phyloP scores from a whole-genome alignment of 1,284 basidiomycete genomes.

The Trichosporon coremiiforme region DNA sequence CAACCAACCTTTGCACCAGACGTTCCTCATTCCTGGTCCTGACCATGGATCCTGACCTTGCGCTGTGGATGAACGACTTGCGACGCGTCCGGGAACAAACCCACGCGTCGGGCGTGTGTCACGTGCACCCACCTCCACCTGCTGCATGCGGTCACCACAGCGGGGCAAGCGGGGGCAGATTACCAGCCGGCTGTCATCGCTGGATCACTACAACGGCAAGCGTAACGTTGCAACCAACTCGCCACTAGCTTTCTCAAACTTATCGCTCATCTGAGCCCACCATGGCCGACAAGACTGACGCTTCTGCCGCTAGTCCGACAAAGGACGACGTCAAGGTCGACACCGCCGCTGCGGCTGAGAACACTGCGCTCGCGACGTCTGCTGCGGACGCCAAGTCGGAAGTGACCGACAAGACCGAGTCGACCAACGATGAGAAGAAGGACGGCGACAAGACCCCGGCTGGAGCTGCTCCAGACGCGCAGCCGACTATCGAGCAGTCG shows the following conservation, averaged over 20 bases:
- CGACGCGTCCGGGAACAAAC: slow-evolving; percentile 16
- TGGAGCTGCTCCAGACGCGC: neutral
- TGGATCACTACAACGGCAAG: no score
- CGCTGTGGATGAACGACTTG: neutral
- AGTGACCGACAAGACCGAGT: no score
- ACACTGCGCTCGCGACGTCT: neutral
- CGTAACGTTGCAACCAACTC: neutral
- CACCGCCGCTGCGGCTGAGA: neutral
- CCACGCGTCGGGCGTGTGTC: neutral
- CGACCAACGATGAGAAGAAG: slow-evolving; percentile 38
- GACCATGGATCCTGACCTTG: neutral
- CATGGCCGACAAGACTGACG: slow-evolving; percentile 28
- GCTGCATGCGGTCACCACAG: neutral
- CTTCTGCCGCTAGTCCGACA: neutral
- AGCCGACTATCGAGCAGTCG: slow-evolving; percentile 35
- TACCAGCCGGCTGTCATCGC: neutral
- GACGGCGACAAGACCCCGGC: slow-evolving; percentile 46
- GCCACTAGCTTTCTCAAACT: neutral
- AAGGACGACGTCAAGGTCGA: neutral
- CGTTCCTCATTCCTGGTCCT: neutral
- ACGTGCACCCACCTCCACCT: neutral
- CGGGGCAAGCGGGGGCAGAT: neutral
- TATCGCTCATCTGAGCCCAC: slow-evolving; percentile 26
- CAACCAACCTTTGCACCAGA: neutral
- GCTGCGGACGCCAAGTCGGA: no score